Base-by-base conservation (phyloP, 2,329 filamentous ascomycete genomes). In the Aureobasidium sp. region DNA sequence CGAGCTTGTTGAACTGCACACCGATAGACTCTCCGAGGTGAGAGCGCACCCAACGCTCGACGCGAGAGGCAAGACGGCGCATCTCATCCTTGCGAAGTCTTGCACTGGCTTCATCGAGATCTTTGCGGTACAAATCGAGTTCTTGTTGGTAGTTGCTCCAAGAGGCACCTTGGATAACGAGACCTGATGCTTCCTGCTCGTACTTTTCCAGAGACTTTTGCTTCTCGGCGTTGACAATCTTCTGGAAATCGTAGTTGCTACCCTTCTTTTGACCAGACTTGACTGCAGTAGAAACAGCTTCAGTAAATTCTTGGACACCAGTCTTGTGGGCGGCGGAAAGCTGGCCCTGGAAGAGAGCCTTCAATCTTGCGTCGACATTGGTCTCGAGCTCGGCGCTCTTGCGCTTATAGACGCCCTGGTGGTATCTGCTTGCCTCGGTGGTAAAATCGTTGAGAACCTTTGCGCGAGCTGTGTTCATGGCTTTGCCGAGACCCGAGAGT, bases 1-100 rank as follows among this genome's bases (percentile, higher is more conserved):
- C 93, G 53, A 97, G 84, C 72, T 92, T 94, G 78, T 96, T 97
- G 82, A 99, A 97, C 72, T 97, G 92, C 20, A 97, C 78, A 15
- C 93, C 91, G 47, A 97, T 82, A 17, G 90, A 90, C 72, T 99
- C 94, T 37, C 87, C 87, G 37, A 99, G 82, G 51, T 91, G 87
- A 63, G 90, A 91, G 70, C 88, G 87, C 65, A 99, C 92, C 90
- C 92, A 97, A 68, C 93, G 86, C 77, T 99, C 94, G 27, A 97
- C 89, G 22, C 94, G 85, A 36, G 87, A 94, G 1, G 94, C 92
- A 65, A 99, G 79, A 25, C 94, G 86, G 65, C 93, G 86, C 91
- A 99, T 96, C 77, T 99, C 94, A 67, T 99, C 94, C 71, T 94
- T 92, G 68, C 94, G 85, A 68, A 99, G 78, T 65, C 89, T 87